Percentiles rank a stretch among this genome's conserved stretches.
Conservation (phyloP, 371 early-diverging fungal genomes). For the Umbelopsis sp. region DNA sequence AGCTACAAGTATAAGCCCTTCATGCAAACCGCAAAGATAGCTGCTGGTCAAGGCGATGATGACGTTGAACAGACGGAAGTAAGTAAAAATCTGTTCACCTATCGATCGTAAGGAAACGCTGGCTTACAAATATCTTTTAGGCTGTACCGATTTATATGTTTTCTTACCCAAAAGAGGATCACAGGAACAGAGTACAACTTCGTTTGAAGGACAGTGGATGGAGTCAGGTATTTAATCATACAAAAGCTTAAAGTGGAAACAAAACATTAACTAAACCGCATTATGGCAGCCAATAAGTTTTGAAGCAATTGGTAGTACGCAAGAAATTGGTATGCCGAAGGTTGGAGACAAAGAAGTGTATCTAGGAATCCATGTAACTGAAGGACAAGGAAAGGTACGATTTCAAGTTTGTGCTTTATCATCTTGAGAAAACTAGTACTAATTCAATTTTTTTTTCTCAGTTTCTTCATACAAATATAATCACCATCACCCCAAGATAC, state of each 20-base stretch:
- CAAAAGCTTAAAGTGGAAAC: not conserved
- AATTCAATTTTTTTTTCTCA: constrained; percentile 19
- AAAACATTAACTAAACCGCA: not conserved
- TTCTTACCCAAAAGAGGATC: constrained; percentile 75
- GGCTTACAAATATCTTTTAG: not conserved
- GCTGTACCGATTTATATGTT: constrained; percentile 71
- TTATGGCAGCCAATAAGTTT: constrained; percentile 72
- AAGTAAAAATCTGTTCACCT: not conserved
- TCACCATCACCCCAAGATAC: constrained; percentile 83
- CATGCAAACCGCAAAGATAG: constrained; percentile 71
- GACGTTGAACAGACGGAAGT: not conserved
- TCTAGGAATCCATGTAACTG: constrained; percentile 73
- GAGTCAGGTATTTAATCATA: constrained; percentile 54
- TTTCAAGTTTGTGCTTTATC: no score
- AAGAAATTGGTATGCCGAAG: constrained; percentile 60
- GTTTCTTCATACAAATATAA: constrained; percentile 70
- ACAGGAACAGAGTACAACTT: constrained; percentile 73
- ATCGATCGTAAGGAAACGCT: no score
- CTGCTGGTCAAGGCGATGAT: constrained; percentile 66
- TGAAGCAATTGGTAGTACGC: constrained; percentile 80
- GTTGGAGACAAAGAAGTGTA: constrained; percentile 49
- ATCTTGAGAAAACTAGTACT: not conserved
- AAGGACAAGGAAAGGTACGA: constrained; percentile 60
- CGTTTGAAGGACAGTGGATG: constrained; percentile 71
- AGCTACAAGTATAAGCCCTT: constrained; percentile 77